phyloP scores from a whole-genome alignment of 805 yeast genomes.

The Kazachstania taianensis region DNA sequence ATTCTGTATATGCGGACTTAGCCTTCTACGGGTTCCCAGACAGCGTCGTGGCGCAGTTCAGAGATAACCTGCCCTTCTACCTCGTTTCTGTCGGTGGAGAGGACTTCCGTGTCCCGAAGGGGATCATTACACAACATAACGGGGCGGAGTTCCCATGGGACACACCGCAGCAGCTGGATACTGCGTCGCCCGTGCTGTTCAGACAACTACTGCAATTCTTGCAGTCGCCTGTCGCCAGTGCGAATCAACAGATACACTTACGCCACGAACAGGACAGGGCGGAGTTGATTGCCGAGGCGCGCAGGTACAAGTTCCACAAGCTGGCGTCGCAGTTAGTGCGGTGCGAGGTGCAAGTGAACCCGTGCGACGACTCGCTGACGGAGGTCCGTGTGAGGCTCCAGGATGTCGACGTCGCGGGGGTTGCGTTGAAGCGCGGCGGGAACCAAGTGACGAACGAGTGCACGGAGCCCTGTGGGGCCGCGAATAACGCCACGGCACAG shows the following conservation, averaged over 20 bases:
- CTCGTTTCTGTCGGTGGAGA: slow-evolving; percentile 41
- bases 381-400: slow-evolving; percentile 46
- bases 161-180: not conserved
- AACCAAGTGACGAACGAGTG: slow-evolving; percentile 26
- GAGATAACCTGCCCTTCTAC: slow-evolving; percentile 9
- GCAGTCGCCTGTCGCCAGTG: too few relatives aligned
- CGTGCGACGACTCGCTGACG: slow-evolving; percentile 22
- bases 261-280: too few relatives aligned
- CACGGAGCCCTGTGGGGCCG: not conserved
- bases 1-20: too few relatives aligned
- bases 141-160: not conserved
- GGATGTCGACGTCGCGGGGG: slow-evolving; percentile 24
- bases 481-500: not conserved
- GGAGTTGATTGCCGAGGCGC: too few relatives aligned
- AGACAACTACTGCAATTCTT: not conserved
- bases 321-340: too few relatives aligned
- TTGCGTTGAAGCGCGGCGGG: not conserved
- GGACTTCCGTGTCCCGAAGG: slow-evolving; percentile 47
- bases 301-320: too few relatives aligned
- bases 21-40: too few relatives aligned
- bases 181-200: not conserved
- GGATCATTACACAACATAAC: not conserved
- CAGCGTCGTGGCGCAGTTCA: too few relatives aligned
- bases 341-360: slow-evolving; percentile 4
- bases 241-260: too few relatives aligned